A percentile compares a stretch with the other conserved stretches of the same genome.
Evolutionary conservation across 2,329 filamentous ascomycete species (phyloP).

Genomic region (Zarea fungicola): DNA sequence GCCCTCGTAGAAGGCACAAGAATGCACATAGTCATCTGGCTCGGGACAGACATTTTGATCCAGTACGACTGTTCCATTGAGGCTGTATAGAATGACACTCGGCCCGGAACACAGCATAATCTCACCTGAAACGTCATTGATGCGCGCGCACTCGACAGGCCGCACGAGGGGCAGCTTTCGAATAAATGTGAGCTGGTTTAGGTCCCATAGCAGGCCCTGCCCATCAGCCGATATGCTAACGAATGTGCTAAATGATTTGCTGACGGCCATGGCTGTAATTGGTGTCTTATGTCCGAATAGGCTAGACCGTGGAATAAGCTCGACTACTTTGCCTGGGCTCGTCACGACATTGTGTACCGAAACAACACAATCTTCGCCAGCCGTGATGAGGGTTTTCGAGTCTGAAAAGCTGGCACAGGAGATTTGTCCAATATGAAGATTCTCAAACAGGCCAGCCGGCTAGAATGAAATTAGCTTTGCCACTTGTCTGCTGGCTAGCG

Average conservation of each 20-base stretch:
- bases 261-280: slow-evolving; percentile 76
- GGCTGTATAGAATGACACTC: slow-evolving; percentile 71
- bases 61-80: slow-evolving; percentile 80
- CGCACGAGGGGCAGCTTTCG: slow-evolving; percentile 60
- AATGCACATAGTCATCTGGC: slow-evolving; percentile 70
- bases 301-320: slow-evolving; percentile 71
- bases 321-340: slow-evolving; percentile 61
- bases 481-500: slow-evolving; percentile 5
- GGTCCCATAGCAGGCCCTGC: slow-evolving; percentile 84
- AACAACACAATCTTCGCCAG: slow-evolving; percentile 86
- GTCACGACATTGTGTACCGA: slow-evolving; percentile 73
- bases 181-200: slow-evolving; percentile 85
- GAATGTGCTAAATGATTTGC: slow-evolving; percentile 81
- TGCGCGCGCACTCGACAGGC: slow-evolving; percentile 65
- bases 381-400: slow-evolving; percentile 84
- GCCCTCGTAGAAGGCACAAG: slow-evolving; percentile 90
- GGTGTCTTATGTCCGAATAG: slow-evolving; percentile 87
- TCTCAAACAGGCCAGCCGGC: slow-evolving; percentile 83
- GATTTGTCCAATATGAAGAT: slow-evolving; percentile 86
- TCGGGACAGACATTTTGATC: slow-evolving; percentile 72
- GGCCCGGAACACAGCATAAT: slow-evolving; percentile 78
- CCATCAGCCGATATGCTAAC: slow-evolving; percentile 79
- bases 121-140: slow-evolving; percentile 88
- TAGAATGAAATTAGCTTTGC: slow-evolving; percentile 26
- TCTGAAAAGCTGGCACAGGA: slow-evolving; percentile 81